Evolutionary conservation across 2,329 filamentous ascomycete genomes (phyloP), one percentile per base, ranked within the genome.

Genomic region (Diplocarpon rosae): DNA sequence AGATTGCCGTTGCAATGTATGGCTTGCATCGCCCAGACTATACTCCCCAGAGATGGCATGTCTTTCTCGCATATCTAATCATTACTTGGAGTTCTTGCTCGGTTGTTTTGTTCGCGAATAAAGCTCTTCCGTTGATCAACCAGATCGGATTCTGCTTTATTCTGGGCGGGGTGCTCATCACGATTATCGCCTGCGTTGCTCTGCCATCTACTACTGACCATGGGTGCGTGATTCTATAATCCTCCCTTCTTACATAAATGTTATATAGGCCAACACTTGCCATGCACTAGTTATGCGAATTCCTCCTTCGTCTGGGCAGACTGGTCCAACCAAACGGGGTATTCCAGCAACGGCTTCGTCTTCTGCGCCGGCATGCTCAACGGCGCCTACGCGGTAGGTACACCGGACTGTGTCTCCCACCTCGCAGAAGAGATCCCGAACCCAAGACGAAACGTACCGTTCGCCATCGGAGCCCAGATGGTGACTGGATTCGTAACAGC

Each of bases 351-450:
- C 43, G 73, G 73, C 4, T 73, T 79, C 38, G 73, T 74, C 11
- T 80, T 80, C 49, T 65, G 76, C 4, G 46, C 46, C 6, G 46
- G 46, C 4, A 48, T 48, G 46, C 39, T 80, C 13, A 85, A 85
- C 54, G 81, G 79, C 10, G 80, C 80, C 2, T 85, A 76, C 57
- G 73, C 75, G 36, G 74, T 85, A 10, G 82, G 80, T 6, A 75
- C 76, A 1, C 75, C 78, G 0, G 81, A 85, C 56, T 75, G 76
- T 38, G 73, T 77, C 1, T 75, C 74, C 1, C 80, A 83, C 56
- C 59, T 83, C 33, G 73, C 76, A 0, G 79, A 84, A 59, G 79
- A 83, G 59, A 79, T 82, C 33, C 76, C 68, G 0, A 56, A 65
- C 34, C 70, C 71, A 0, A 62, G 64, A 39, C 61, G 64, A 17